Base-by-base conservation (phyloP, 2,329 filamentous ascomycete species). In the Diaporthe vexans region DNA sequence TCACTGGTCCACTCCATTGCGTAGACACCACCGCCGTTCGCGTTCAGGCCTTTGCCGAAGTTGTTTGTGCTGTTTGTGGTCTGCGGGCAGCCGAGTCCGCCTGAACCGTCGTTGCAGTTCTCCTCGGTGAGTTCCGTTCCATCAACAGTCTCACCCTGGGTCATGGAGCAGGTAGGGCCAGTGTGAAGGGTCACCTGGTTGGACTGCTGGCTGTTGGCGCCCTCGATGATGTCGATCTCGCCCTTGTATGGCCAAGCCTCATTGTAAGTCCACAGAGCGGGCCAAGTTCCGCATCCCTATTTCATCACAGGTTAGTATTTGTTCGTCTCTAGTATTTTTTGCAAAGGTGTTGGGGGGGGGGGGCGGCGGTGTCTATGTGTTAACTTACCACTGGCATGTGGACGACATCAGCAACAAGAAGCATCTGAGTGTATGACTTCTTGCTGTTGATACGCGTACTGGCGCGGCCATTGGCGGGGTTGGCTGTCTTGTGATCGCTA, bases 191-290 rank as follows among this genome's bases (percentile, higher is more conserved):
- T 92, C 83, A 95, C 86, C 59, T 87, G 83, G 81, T 93, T 90
- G 74, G 86, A 83, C 3, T 84, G 81, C 76, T 91, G 88, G 29
- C 86, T 84, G 84, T 94, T 94, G 78, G 95, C 92, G 51, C 93
- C 93, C 84, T 95, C 94, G 78, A 95, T 90, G 79, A 95, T 93
- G 81, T 96, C 94, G 78, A 96, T 94, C 83, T 95, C 94, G 61
- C 94, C 94, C 10, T 86, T 85, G 56, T 81, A 81, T 1, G 94
- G 94, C 94, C 94, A 95, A 79, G 88, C 83, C n/a, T 87, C 85
- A 21, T 93, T 93, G 46, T 94, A 87, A 69, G 85, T 87, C 89
- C 89, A 94, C 81, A 93, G 93, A 19, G 94, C 94, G 1, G 94
- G 93, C 94, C 94, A 96, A 19, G 91, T 88, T 46, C 93, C 94